Evolutionary conservation across 441 rosid genomes (phyloP), one percentile per base, ranked within the genome.

Genomic region (Theobroma grandiflorum): DNA sequence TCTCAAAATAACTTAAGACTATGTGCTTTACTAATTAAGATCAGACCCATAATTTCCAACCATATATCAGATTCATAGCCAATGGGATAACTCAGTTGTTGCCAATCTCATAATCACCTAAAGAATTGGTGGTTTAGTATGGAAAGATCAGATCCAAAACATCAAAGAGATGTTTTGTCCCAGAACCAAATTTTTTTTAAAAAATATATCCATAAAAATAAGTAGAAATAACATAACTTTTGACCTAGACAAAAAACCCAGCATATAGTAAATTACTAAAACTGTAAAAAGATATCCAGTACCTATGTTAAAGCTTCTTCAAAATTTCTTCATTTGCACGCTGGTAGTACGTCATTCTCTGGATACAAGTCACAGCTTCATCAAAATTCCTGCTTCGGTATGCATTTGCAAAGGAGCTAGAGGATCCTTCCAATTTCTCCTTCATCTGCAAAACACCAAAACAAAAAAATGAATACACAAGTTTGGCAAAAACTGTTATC

Each of bases 331-430:
- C 98, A 58, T 81, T 88, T 16, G 88, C 93, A 42, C 97, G 92
- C 68, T 86, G 86, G 69, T 97, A 97, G 84, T 97, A 97, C 76
- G 94, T 95, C 98, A 94, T 97, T 83, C 96, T 93, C 79, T 86
- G 90, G 78, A 94, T 88, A 79, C 95, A 95, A 68, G 75, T 78
- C 62, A 74, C 72, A 76, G 98, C 97, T 78, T 91, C 98, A 75
- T 90, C 96, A 83, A 85, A 93, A 72, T 85, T 92, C 78, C 52
- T 90, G 78, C 82, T 82, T 75, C 12, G 87, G 69, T 91, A 86
- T n/a, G 95, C 93, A 80, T 84, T 79, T 37, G 87, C 89, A 79
- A 97, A 97, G 52, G 91, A 85, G 70, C 87, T 83, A 37, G 88
- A 87, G 90, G 94, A 94, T 16, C 87, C 84, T 76, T 84, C 85